These are phyloP conservation scores for Lichtheimia corymbifera DNA, from an alignment of 371 early-diverging fungal species.

Conservation along the genomic window DNA sequence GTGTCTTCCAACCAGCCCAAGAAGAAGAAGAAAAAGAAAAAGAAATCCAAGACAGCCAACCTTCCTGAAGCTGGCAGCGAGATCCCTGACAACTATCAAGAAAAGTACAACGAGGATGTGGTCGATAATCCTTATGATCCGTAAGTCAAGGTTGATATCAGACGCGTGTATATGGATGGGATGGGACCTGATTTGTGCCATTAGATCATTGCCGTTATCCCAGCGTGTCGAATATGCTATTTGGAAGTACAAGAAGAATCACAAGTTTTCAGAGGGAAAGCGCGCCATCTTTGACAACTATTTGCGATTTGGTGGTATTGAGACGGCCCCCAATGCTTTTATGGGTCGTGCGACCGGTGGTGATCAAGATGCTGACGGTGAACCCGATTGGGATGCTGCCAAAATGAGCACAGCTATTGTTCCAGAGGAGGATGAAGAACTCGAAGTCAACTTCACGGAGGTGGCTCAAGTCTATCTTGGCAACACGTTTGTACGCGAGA, in stretches of 20 bases:
- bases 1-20: conserved; percentile 33
- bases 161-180: too few relatives aligned
- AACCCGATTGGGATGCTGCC: conserved; percentile 51
- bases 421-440: conserved; percentile 48
- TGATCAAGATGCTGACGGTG: conserved; percentile 43
- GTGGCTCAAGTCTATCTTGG: conserved; percentile 61
- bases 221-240: conserved; percentile 62
- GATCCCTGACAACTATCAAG: conserved; percentile 35
- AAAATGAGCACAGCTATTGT: conserved; percentile 46
- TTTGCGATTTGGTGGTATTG: conserved; percentile 59
- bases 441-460: conserved; percentile 53
- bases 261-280: conserved; percentile 41
- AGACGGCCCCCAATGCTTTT: conserved; percentile 56
- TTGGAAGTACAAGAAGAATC: conserved; percentile 58
- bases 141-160: conserved; percentile 18
- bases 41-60: conserved; percentile 46
- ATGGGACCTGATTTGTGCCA: too few relatives aligned
- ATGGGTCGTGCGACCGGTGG: conserved; percentile 46
- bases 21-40: conserved; percentile 59
- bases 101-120: conserved; percentile 46
- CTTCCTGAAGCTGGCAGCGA: conserved; percentile 58
- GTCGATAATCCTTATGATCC: conserved; percentile 43
- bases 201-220: conserved; percentile 25
- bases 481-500: conserved; percentile 44
- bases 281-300: conserved; percentile 50